Percentiles rank a stretch among this genome's conserved stretches.
These are phyloP conservation scores for Paraconiothyrium sp. DNA, from an alignment of 2,329 filamentous ascomycete species.

Conservation along the genomic window DNA sequence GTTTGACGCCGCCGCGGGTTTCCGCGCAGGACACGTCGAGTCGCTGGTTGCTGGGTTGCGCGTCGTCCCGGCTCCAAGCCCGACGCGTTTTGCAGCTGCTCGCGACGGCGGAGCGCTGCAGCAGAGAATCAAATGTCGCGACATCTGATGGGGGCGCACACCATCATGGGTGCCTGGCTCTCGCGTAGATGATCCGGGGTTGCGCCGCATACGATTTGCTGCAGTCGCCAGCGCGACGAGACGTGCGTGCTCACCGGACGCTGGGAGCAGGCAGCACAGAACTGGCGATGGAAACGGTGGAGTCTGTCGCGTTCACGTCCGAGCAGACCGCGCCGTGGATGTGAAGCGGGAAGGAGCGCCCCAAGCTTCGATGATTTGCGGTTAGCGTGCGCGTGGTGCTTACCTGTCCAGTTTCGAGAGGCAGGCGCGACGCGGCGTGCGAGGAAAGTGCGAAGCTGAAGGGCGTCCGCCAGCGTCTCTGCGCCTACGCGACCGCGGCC, in stretches of 20 bases:
- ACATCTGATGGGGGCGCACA: not conserved
- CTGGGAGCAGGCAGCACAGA: not conserved
- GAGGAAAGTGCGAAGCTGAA: too few relatives aligned
- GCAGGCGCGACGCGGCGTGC: conserved; percentile 6
- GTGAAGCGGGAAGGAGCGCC: conserved; percentile 9
- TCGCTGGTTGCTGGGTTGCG: not conserved
- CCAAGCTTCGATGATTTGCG: conserved; percentile 10
- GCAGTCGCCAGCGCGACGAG: not conserved
- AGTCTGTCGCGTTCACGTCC: too few relatives aligned
- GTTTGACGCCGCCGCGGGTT: conserved; percentile 11
- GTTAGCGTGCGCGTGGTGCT: conserved; percentile 12
- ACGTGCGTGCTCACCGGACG: not conserved
- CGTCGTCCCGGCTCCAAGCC: not conserved
- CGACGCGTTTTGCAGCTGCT: not conserved
- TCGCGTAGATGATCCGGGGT: conserved; percentile 7
- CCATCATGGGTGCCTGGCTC: conserved; percentile 6
- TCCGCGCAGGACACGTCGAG: not conserved
- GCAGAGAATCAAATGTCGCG: too few relatives aligned
- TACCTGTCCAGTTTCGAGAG: conserved; percentile 3
- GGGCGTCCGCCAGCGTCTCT: not conserved
- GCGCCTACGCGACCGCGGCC: not conserved
- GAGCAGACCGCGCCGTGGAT: too few relatives aligned
- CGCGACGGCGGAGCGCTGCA: not conserved
- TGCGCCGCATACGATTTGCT: conserved; percentile 1
- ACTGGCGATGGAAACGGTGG: too few relatives aligned